phyloP scores from a whole-genome alignment of 345 rosid genomes.

The Aquilaria yunnanensis region DNA sequence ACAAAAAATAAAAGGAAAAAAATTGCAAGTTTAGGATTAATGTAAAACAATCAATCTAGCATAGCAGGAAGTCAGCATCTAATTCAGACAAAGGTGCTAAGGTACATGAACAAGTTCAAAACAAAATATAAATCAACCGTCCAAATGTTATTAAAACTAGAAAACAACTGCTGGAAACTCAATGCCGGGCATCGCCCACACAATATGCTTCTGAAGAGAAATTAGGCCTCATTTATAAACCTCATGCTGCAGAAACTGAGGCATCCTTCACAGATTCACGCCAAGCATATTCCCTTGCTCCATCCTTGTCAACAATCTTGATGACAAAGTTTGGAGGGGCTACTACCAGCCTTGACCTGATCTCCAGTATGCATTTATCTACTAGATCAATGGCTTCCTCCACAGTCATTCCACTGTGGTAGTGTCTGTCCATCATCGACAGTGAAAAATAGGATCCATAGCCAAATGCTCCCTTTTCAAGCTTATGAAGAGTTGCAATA shows the following conservation, averaged over 20 bases:
- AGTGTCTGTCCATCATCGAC: conserved; percentile 94
- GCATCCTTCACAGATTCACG: conserved; percentile 70
- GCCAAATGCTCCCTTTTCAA: conserved; percentile 94
- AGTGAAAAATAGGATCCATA: conserved; percentile 90
- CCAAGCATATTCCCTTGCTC: conserved; percentile 82
- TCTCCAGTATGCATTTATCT: conserved; percentile 87
- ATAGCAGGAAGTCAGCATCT: no score
- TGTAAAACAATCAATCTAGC: no score
- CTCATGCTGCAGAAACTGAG: conserved; percentile 23
- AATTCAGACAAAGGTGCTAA: no score
- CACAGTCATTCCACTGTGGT: conserved; percentile 79
- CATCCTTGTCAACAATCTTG: conserved; percentile 92
- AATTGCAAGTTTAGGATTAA: no score
- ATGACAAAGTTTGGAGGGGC: conserved; percentile 96
- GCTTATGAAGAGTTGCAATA: conserved; percentile 94
- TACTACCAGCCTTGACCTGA: conserved; percentile 80
- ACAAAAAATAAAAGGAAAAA: no score
- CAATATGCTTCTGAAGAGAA: no score
- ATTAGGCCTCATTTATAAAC: background rate
- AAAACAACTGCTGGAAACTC: no score
- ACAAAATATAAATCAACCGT: no score
- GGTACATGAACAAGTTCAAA: no score
- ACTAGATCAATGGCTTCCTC: conserved; percentile 83
- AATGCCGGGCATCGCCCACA: no score
- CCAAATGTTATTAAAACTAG: no score